phyloP scores from a whole-genome alignment of 2,329 filamentous ascomycete genomes.

The Blumeria graminis region DNA sequence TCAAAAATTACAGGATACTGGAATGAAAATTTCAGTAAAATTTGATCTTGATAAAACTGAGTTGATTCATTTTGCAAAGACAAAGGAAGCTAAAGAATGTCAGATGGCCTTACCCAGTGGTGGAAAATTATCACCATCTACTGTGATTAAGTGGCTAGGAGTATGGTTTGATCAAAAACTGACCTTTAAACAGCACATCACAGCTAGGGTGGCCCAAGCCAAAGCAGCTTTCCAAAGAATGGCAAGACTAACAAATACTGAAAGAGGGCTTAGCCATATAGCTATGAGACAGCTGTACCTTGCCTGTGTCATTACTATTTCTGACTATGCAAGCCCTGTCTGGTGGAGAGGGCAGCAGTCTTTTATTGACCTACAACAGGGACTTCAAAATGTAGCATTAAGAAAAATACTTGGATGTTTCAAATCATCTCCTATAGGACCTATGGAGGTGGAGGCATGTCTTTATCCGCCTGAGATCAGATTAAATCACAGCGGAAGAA shows the following conservation, averaged over 20 bases:
- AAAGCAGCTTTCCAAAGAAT: background rate
- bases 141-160: background rate
- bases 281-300: background rate
- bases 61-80: background rate
- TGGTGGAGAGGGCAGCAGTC: background rate
- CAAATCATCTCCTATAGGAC: background rate
- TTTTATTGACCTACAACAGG: background rate
- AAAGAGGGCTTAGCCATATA: background rate
- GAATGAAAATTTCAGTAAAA: background rate
- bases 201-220: background rate
- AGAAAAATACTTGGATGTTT: background rate
- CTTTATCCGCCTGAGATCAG: background rate
- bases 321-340: background rate
- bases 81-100: background rate
- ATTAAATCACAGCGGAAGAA: background rate
- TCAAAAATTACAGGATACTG: background rate
- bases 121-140: background rate
- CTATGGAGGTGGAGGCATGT: background rate
- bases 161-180: background rate
- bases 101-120: background rate
- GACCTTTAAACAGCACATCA: background rate
- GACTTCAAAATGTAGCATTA: background rate
- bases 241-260: background rate
- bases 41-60: background rate
- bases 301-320: background rate